These are phyloP conservation scores for Fusarium torreyae DNA, from an alignment of 2,329 filamentous ascomycete genomes.

Conservation along the genomic window DNA sequence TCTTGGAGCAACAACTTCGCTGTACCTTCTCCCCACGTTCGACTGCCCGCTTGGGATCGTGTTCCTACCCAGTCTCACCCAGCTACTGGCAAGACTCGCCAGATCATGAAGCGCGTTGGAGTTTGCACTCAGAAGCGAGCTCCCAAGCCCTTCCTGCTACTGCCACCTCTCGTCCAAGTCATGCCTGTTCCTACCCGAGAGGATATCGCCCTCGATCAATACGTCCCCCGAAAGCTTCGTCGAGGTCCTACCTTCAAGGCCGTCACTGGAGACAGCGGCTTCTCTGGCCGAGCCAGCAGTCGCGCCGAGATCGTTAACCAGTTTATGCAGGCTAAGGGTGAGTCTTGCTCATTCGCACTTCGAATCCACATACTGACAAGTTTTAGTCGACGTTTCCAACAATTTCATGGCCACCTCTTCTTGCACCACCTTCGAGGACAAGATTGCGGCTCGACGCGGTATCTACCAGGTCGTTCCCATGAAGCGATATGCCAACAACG, in stretches of 20 bases:
- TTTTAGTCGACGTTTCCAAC: slow-evolving; percentile 49
- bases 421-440: slow-evolving; percentile 22
- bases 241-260: slow-evolving; percentile 12
- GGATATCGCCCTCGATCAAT: slow-evolving; percentile 22
- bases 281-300: slow-evolving; percentile 18
- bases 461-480: slow-evolving; percentile 42
- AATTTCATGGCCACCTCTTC: slow-evolving; percentile 41
- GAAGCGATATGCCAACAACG: slow-evolving; percentile 50
- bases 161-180: neutral
- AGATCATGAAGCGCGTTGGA: slow-evolving; percentile 55
- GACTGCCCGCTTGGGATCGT: slow-evolving; percentile 53
- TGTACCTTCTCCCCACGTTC: slow-evolving; percentile 37
- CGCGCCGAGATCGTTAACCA: slow-evolving; percentile 25
- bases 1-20: slow-evolving; percentile 44
- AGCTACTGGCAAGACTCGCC: slow-evolving; percentile 44
- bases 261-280: slow-evolving; percentile 4
- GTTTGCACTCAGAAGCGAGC: slow-evolving; percentile 17
- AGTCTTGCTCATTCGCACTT: slow-evolving; percentile 4
- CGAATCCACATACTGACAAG: slow-evolving; percentile 32
- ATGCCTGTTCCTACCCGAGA: slow-evolving; percentile 6
- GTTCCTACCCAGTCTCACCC: slow-evolving; percentile 49
- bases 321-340: slow-evolving; percentile 53
- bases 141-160: neutral
- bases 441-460: slow-evolving; percentile 23
- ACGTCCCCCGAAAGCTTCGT: slow-evolving; percentile 28